A percentile compares a stretch with the other conserved stretches of the same genome.
phyloP scores from a whole-genome alignment of 352 stramenopile species.

The Pythium utonaiense region DNA sequence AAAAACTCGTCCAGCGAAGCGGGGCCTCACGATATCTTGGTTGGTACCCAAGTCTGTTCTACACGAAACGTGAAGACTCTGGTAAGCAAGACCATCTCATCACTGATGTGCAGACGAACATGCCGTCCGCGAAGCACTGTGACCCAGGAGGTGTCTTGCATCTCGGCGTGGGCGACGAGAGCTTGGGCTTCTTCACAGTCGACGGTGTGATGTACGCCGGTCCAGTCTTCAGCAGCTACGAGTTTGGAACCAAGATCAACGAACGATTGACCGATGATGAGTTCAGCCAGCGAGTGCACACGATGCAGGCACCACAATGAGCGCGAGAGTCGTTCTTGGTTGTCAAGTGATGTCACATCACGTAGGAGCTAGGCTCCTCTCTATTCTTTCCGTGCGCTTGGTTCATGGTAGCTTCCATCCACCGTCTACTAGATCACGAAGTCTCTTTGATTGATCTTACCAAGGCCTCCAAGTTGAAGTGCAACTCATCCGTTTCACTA shows the following conservation, averaged over 20 bases:
- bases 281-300: constrained; percentile 16
- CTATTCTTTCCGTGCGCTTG: too few relatives aligned
- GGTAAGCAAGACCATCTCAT: constrained; percentile 30
- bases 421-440: too few relatives aligned
- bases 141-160: constrained; percentile 32
- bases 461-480: too few relatives aligned
- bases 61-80: constrained; percentile 25
- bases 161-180: constrained; percentile 26
- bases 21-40: constrained; percentile 20
- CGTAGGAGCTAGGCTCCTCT: too few relatives aligned
- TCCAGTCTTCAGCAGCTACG: constrained; percentile 36
- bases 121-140: constrained; percentile 25
- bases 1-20: too few relatives aligned
- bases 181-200: constrained; percentile 30
- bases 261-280: constrained; percentile 26
- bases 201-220: constrained; percentile 31
- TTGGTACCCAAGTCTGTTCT: constrained; percentile 38
- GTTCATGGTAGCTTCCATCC: too few relatives aligned
- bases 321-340: constrained; percentile 20
- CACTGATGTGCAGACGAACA: constrained; percentile 31
- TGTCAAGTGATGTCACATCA: constrained; percentile 1
- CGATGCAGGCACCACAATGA: constrained; percentile 16
- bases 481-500: too few relatives aligned
- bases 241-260: constrained; percentile 33
- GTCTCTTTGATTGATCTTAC: too few relatives aligned